These are phyloP conservation scores for Aspergillus sp. DNA, from an alignment of 2,329 filamentous ascomycete genomes.

Conservation along the genomic window DNA sequence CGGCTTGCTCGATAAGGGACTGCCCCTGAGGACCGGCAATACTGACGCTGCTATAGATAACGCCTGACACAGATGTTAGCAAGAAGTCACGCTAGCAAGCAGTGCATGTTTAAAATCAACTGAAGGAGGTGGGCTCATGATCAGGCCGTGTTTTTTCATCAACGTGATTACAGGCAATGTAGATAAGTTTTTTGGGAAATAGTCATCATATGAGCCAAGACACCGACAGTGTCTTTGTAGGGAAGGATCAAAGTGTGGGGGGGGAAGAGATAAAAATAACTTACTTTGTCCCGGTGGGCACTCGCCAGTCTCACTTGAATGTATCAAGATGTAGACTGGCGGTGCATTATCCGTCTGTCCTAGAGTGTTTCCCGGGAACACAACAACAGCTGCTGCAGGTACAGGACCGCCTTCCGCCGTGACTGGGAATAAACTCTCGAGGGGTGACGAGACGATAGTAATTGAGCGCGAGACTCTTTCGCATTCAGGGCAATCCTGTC, in stretches of 20 bases:
- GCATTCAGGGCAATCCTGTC: slow-evolving; percentile 15
- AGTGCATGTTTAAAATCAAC: slow-evolving; percentile 14
- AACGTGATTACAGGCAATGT: slow-evolving; percentile 97
- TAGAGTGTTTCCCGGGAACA: slow-evolving; percentile 36
- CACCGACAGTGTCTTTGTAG: background rate
- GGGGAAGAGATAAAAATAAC: slow-evolving; percentile 43
- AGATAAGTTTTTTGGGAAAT: slow-evolving; percentile 79
- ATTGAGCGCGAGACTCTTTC: slow-evolving; percentile 60
- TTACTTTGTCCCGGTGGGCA: slow-evolving; percentile 88
- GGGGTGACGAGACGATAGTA: slow-evolving; percentile 65
- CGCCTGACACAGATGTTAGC: slow-evolving; percentile 49
- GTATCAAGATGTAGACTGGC: slow-evolving; percentile 64
- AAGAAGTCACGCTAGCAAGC: slow-evolving; percentile 17
- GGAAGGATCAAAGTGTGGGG: background rate
- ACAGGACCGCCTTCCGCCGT: slow-evolving; percentile 71
- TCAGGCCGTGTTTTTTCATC: slow-evolving; percentile 86
- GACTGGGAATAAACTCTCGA: slow-evolving; percentile 67
- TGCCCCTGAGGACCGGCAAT: slow-evolving; percentile 34
- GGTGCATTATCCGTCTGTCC: slow-evolving; percentile 31
- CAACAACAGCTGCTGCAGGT: slow-evolving; percentile 63
- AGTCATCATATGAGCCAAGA: slow-evolving; percentile 72
- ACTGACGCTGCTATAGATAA: slow-evolving; percentile 56
- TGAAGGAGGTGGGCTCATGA: slow-evolving; percentile 43
- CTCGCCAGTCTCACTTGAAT: slow-evolving; percentile 90
- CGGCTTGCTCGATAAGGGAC: slow-evolving; percentile 39